These are phyloP conservation scores for Flaveria linearis DNA, from an alignment of 129 eudicot species.

Conservation along the genomic window DNA sequence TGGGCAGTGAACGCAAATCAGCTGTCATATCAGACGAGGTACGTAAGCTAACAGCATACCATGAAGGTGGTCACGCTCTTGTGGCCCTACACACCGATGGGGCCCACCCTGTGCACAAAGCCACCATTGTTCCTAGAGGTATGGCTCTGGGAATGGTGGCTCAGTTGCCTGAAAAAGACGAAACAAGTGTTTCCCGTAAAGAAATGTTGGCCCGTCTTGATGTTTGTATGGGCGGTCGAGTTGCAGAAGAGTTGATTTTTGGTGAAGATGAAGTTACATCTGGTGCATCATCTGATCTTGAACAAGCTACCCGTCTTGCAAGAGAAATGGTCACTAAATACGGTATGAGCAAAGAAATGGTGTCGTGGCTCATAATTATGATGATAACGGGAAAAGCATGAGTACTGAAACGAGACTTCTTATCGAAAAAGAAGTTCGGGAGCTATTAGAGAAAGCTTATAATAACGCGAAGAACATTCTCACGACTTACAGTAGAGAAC, in stretches of 20 bases:
- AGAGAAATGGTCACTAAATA: constrained; percentile 92
- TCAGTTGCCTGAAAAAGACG: constrained; percentile 85
- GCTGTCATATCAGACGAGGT: constrained; percentile 93
- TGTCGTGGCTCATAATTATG: constrained; percentile 78
- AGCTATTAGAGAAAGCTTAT: constrained; percentile 69
- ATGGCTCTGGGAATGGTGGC: constrained; percentile 93
- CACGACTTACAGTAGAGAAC: constrained; percentile 62
- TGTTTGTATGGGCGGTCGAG: constrained; percentile 95
- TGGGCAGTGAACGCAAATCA: constrained; percentile 97
- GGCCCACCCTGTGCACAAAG: constrained; percentile 96
- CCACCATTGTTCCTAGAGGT: constrained; percentile 94
- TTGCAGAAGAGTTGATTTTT: constrained; percentile 93
- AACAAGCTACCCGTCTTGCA: constrained; percentile 79
- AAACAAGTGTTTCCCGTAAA: constrained; percentile 77
- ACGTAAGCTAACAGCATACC: constrained; percentile 80
- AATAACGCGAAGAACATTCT: constrained; percentile 75
- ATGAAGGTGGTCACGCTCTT: constrained; percentile 97
- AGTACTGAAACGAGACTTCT: constrained; percentile 83
- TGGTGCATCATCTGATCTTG: constrained; percentile 84
- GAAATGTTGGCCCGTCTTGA: constrained; percentile 95
- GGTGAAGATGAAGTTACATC: constrained; percentile 94
- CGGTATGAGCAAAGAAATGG: constrained; percentile 91
- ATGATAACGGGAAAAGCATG: constrained; percentile 90
- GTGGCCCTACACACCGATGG: constrained; percentile 93
- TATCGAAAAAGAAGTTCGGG: constrained; percentile 80